Base-by-base conservation (phyloP, 495 filamentous ascomycete genomes). In the Penicillium malachiteum region DNA sequence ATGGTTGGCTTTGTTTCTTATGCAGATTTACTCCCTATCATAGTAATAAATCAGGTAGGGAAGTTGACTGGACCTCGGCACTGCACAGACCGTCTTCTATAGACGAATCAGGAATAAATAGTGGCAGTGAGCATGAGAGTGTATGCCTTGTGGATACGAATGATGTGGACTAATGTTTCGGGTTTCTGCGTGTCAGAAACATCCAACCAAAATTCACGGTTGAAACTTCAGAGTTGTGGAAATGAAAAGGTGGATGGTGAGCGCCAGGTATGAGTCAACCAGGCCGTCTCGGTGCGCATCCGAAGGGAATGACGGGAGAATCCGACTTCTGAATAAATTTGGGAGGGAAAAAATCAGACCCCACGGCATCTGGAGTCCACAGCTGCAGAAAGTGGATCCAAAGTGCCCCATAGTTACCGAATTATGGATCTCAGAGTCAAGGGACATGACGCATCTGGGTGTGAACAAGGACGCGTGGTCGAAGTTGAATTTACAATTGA, bases 261-360 rank as follows among this genome's bases (percentile, higher is more conserved):
- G 57, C 13, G 35, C 49, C 26, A 31, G 33, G 47, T 57, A 31
- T 54, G 48, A 58, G 48, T 62, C 64, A 65, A 59, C 38, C 62
- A 51, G 31, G 35, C 21, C 47, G n/a, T 34, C 13, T n/a, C 35
- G n/a, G 3, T 26, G 26, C 30, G 39, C 34, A 42, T 52, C 8
- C 38, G 47, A 16, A 31, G 8, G 37, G 5, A 35, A 16, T 7
- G 16, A 47, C 42, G 45, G 58, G 13, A 47, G 13, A 49, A 52
- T 16, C 34, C 13, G 21, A 26, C 21, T 4, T 26, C 21, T 26
- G 21, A 4, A 26, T 26, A 26, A 26, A 56, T 40, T 55, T 41
- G 13, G 5, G 21, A 37, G 38, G n/a, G 14, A 14, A 12, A 21
- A 9, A 13, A 47, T 4, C 21, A 34, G 48, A 34, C 46, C 39